Base-by-base conservation (phyloP, 371 early-diverging fungal genomes). In the Apophysomyces sp. region DNA sequence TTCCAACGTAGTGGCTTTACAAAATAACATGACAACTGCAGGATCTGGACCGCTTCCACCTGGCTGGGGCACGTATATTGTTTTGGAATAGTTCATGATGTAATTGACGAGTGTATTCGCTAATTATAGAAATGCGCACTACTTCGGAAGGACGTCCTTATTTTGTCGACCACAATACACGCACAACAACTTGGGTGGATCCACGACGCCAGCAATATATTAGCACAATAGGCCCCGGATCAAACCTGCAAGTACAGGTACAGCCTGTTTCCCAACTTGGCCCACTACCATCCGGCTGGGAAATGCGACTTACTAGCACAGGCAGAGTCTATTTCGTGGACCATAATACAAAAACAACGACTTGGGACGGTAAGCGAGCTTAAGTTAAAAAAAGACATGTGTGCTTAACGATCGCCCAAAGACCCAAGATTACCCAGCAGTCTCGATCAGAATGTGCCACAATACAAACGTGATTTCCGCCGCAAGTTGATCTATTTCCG, bases 381-480 rank as follows among this genome's bases (percentile, higher is more conserved):
- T 31, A 57, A 32, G 27, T 37, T 53, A 37, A 54, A 13, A 16
- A 54, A 15, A 4, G 16, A 28, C 27, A 4, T 62, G 16, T 52
- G n/a, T 3, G 2, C n/a, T 44, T 44, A 44, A 44, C 18, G 16
- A 6, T 8, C 3, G n/a, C 27, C 36, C 28, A 18, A 66, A 80
- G 85, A 98, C 72, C 98, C 98, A 26, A 85, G 98, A 8, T 76
- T 98, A 60, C 97, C 98, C 5, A 93, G 94, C 71, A 91, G 90
- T 68, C 84, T 95, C 28, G 98, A 96, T 72, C 91, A 90, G 71
- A 92, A 91, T 59, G 97, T 95, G 24, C 98, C 98, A 21, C 94
- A 97, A 72, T 98, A 98, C 81, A 98, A 97, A 83, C 91, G 97
- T 36, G 98, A 98, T 79, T 98, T 96, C 89, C 88, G 97, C 37